Evolutionary conservation across 768 basidiomycete genomes (phyloP), one percentile per base, ranked within the genome.

Genomic region (Suillus subaureus): DNA sequence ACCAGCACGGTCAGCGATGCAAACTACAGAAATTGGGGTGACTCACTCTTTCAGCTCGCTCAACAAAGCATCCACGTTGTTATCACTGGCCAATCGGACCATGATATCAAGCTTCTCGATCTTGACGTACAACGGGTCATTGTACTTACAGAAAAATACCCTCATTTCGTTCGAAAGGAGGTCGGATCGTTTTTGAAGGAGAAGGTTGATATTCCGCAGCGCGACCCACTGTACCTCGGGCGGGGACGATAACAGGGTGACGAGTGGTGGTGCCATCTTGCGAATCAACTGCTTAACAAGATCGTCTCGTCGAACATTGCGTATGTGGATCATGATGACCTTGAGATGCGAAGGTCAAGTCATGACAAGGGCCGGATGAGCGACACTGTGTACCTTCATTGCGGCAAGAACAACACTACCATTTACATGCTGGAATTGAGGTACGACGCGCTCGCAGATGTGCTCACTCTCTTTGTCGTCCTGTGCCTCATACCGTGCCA

Each of bases 141-240:
- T 99, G 80, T 99, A 99, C 78, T 99, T 99, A 88, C 97, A 98
- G 83, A 99, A 99, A 77, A 99, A 99, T 23, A 99, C 97, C 54
- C 96, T 87, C 94, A 99, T 96, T 78, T 99, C 97, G 78, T 93
- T 97, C 8, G 91, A 87, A 11, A 99, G 86, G 66, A 97, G 84
- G 68, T 96, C 95, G 2, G 94, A 80, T 5, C 94, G 89, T 73
- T 97, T 97, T 78, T 99, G 97, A 2, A 99, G 87, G 33, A 99
- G 84, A 35, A 99, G 87, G 72, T 98, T 98, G 81, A 99, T 95
- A 74, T 98, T 98, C 35, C 97, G 88, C 61, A 99, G 81, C 0
- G 96, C 95, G 60, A 99, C 97, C 96, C 97, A 99, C 78, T 99
- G 97, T 0, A 99, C 93, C 73, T 99, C 97, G 1, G 97, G 96